phyloP scores from a whole-genome alignment of 257 asterid species.

The Gentiana dahurica region DNA sequence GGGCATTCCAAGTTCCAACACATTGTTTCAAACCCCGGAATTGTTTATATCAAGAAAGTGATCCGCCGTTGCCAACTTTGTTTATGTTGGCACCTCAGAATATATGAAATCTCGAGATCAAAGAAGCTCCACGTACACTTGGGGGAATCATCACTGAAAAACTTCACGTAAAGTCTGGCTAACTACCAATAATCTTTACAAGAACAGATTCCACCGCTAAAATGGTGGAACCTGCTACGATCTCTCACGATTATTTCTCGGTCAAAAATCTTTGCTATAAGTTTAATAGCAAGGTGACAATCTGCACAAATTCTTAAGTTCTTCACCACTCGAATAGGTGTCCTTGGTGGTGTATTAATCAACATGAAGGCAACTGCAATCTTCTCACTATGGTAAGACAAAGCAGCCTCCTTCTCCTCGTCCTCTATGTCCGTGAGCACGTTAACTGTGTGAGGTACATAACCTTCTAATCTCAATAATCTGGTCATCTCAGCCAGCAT shows the following conservation, averaged over 20 bases:
- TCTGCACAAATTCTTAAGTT: conserved; percentile 76
- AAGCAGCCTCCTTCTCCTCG: conserved; percentile 81
- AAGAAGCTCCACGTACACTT: no score
- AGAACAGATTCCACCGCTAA: conserved; percentile 58
- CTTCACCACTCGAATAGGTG: conserved; percentile 58
- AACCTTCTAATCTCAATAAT: conserved; percentile 52
- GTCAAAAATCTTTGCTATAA: conserved; percentile 44
- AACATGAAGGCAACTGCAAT: conserved; percentile 64
- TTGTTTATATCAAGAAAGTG: no score
- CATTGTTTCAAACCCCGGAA: no score
- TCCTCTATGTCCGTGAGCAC: conserved; percentile 84
- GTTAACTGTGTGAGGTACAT: conserved; percentile 53
- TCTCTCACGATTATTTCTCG: conserved; percentile 76
- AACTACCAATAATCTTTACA: conserved; percentile 81
- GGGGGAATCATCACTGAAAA: no score
- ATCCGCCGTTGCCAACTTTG: no score
- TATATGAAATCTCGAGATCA: no score
- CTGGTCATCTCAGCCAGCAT: conserved; percentile 79
- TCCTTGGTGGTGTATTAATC: conserved; percentile 51
- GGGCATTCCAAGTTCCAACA: no score
- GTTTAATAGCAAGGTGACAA: conserved; percentile 67
- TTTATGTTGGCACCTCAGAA: no score
- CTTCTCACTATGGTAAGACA: conserved; percentile 76
- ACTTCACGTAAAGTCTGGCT: not conserved
- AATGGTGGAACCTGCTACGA: conserved; percentile 83